These are phyloP conservation scores for Passiflora organensis DNA, from an alignment of 345 rosid genomes.

Conservation along the genomic window DNA sequence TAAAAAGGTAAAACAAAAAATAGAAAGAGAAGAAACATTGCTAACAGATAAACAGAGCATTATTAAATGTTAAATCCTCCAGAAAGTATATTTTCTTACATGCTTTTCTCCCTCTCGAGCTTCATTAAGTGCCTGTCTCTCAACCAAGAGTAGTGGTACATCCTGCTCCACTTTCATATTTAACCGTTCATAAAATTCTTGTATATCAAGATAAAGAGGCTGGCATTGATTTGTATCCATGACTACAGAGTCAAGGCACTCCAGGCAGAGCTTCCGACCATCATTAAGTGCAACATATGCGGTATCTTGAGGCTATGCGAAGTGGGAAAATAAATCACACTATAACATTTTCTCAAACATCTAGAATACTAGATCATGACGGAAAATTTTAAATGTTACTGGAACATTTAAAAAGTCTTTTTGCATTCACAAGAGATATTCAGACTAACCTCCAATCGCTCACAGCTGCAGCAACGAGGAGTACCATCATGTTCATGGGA, in stretches of 20 bases:
- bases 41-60: neutral
- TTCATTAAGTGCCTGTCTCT: slow-evolving; percentile 34
- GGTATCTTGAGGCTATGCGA: slow-evolving; percentile 23
- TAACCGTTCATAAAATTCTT: slow-evolving; percentile 22
- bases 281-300: slow-evolving; percentile 27
- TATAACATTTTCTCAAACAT: slow-evolving; percentile 10
- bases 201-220: slow-evolving; percentile 30
- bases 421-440: neutral
- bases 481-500: slow-evolving; percentile 31
- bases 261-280: slow-evolving; percentile 37
- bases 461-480: slow-evolving; percentile 36
- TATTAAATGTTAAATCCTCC: no score
- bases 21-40: neutral
- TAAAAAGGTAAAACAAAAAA: neutral
- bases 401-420: neutral
- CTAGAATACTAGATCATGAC: no score
- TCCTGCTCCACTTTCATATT: slow-evolving; percentile 32
- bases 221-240: slow-evolving; percentile 28
- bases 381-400: no score
- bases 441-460: slow-evolving; percentile 42
- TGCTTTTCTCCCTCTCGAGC: slow-evolving; percentile 60
- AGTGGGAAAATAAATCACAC: slow-evolving; percentile 11
- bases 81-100: slow-evolving; percentile 33
- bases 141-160: slow-evolving; percentile 29
- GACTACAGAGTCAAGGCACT: slow-evolving; percentile 30